Evolutionary conservation across 108 stramenopile genomes (phyloP), one percentile per base, ranked within the genome.

Genomic region (Aureococcus anophagefferens): DNA sequence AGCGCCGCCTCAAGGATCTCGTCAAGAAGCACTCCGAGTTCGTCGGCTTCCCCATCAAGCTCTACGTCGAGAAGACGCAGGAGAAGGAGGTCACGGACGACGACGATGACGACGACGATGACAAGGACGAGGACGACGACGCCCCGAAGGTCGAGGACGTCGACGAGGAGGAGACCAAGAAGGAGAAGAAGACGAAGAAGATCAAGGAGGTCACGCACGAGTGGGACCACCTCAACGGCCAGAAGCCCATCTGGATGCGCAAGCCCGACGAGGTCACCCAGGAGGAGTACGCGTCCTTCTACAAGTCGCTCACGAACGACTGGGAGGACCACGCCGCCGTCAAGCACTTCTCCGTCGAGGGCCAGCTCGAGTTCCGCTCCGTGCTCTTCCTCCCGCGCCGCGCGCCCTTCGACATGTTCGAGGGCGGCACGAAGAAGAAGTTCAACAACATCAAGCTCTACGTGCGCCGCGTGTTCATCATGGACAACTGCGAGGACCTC

Each of bases 191-290:
- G 84, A 86, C 93, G 66, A 99, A 97, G 88, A 99, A 99, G 87
- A 93, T 99, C 84, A 97, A 99, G 91, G 96, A 98, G 75, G 98
- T 99, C 74, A 91, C 90, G 75, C 94, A 97, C 84, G 96, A 97
- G 76, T 99, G 99, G 99, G 89, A 96, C 78, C 96, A 97, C 82
- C 87, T 99, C 80, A 99, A 99, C 92, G 92, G 93, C 81, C 93
- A 91, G 87, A 98, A 98, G 91, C 99, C 99, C 66, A 91, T 99
- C 81, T 99, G 99, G 99, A 98, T 98, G 96, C 96, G 99, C 76
- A 98, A 97, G 87, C 89, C 97, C 18, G 96, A 97, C 68, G 97
- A 98, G 70, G 95, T 99, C 74, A 97, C 99, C 67, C 90, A 94
- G 71, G 97, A 97, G 73, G 99, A 99, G 79, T 99, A 99, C 74